These are phyloP conservation scores for Salvia sclarea DNA, from an alignment of 305 asterid genomes.

Conservation along the genomic window DNA sequence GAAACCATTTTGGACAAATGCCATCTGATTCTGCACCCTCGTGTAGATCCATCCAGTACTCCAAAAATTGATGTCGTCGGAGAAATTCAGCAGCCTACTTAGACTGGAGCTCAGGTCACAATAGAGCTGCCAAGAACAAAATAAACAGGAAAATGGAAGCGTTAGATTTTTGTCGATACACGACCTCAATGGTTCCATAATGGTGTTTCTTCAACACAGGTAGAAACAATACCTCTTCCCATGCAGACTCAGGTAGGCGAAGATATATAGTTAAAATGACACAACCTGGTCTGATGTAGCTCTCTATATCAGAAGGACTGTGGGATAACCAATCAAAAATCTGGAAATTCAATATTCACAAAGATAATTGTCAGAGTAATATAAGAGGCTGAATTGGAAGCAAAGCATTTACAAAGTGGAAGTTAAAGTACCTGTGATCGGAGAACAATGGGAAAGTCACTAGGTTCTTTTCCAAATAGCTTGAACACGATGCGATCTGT, in stretches of 20 bases:
- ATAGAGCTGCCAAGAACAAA: constrained; percentile 52
- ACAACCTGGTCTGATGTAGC: constrained; percentile 90
- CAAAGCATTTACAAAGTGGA: neutral
- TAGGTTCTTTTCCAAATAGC: constrained; percentile 82
- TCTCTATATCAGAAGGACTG: constrained; percentile 82
- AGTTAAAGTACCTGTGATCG: constrained; percentile 64
- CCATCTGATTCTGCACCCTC: constrained; percentile 72
- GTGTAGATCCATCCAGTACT: constrained; percentile 75
- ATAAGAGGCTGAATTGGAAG: constrained; percentile 28
- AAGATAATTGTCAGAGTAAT: constrained; percentile 27
- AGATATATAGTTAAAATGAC: constrained; percentile 71
- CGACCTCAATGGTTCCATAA: constrained; percentile 15
- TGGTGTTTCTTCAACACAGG: constrained; percentile 3
- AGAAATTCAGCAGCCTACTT: constrained; percentile 60
- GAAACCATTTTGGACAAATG: constrained; percentile 62
- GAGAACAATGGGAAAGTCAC: constrained; percentile 66
- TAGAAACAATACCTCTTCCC: constrained; percentile 75
- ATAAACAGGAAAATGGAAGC: constrained; percentile 20
- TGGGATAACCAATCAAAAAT: constrained; percentile 82
- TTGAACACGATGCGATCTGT: constrained; percentile 89
- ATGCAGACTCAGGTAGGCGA: constrained; percentile 57
- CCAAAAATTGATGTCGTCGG: constrained; percentile 64
- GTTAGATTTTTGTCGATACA: constrained; percentile 28
- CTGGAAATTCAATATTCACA: constrained; percentile 49
- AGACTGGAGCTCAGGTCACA: constrained; percentile 67